Evolutionary conservation across 2,329 filamentous ascomycete genomes (phyloP).

Genomic region (Calycina herbarum): DNA sequence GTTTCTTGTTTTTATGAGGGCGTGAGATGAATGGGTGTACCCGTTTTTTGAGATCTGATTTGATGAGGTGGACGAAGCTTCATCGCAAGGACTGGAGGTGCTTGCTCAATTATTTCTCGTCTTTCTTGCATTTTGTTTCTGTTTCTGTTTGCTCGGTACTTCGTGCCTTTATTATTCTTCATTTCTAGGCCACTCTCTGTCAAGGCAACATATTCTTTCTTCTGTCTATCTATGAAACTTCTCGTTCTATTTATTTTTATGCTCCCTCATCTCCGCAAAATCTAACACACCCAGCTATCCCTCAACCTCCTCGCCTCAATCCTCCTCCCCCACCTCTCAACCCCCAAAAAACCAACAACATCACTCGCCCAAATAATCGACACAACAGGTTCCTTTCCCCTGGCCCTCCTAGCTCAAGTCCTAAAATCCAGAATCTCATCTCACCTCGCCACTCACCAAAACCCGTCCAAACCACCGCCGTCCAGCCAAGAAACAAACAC

Average conservation of each 20-base stretch:
- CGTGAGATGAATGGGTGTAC: too few relatives aligned
- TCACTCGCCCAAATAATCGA: constrained; percentile 33
- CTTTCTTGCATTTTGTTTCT: too few relatives aligned
- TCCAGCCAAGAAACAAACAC: not conserved
- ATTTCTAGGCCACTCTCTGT: not conserved
- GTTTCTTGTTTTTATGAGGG: constrained; percentile 17
- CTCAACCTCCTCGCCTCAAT: constrained; percentile 31
- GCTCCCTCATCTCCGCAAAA: not conserved
- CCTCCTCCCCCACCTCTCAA: constrained; percentile 19
- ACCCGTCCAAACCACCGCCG: constrained; percentile 10
- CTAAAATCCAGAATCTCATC: constrained; percentile 26
- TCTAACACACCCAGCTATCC: constrained; percentile 27
- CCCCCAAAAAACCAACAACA: not conserved
- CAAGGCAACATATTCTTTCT: not conserved
- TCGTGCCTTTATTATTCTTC: too few relatives aligned
- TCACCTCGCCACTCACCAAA: constrained; percentile 1
- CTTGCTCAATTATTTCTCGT: too few relatives aligned
- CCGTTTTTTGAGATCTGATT: too few relatives aligned
- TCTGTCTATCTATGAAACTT: not conserved
- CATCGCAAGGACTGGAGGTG: too few relatives aligned
- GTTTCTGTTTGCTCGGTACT: too few relatives aligned
- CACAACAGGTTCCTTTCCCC: constrained; percentile 34
- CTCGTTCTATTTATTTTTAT: not conserved
- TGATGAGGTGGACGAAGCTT: too few relatives aligned
- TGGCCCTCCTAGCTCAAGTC: constrained; percentile 31